Conservation (phyloP, 345 rosid genomes). For the Populus tremula region DNA sequence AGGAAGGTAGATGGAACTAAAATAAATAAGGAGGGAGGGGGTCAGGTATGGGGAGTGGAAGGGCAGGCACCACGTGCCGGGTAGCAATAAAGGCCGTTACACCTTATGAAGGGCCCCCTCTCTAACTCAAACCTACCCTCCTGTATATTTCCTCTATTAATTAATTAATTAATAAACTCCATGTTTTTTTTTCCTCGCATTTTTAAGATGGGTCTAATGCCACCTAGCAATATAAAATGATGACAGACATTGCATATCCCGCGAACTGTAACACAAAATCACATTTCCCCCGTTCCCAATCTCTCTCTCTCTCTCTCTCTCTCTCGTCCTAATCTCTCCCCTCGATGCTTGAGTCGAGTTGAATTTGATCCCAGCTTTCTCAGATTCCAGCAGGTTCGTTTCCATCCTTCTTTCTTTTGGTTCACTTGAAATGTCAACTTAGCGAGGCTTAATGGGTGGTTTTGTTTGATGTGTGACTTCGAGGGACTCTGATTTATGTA, state of each 20-base stretch:
- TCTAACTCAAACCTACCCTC: conserved; percentile 61
- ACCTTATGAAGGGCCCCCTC: conserved; percentile 34
- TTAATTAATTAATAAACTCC: too few relatives aligned
- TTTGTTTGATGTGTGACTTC: not conserved
- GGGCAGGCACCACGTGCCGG: conserved; percentile 64
- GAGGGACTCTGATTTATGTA: not conserved
- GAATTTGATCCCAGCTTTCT: conserved; percentile 23
- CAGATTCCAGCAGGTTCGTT: conserved; percentile 27
- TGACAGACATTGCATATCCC: not conserved
- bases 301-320: not conserved
- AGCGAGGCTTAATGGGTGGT: not conserved
- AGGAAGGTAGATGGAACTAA: conserved; percentile 1
- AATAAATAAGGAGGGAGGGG: not conserved
- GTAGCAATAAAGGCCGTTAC: conserved; percentile 37
- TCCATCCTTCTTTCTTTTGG: not conserved
- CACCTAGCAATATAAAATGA: not conserved
- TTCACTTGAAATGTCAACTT: not conserved
- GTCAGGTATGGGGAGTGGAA: conserved; percentile 39
- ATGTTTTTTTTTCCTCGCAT: not conserved
- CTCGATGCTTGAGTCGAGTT: conserved; percentile 19
- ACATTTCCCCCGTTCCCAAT: not conserved
- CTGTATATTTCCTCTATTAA: not conserved
- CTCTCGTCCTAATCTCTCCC: conserved; percentile 5
- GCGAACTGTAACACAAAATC: not conserved
- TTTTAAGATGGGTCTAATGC: not conserved